Evolutionary conservation across 176 grass and related monocot genomes (phyloP), one percentile per base, ranked within the genome.

Genomic region (Elymus sibiricus): DNA sequence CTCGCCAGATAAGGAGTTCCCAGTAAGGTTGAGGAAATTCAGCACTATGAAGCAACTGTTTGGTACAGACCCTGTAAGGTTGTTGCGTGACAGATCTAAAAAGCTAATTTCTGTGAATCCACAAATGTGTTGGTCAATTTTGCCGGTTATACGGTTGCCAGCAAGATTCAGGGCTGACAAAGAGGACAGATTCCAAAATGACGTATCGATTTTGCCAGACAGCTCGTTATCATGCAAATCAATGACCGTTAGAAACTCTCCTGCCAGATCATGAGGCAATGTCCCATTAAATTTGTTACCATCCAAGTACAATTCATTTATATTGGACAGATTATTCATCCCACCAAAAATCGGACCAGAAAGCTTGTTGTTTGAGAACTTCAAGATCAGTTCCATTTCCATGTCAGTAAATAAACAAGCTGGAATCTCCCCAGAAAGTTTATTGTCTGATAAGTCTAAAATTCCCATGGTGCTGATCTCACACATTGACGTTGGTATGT

Each of bases 61-160:
- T 53, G 89, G 89, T 65, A 74, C 12, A 24, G 62, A 5, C 53
- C 80, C 87, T 15, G 59, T 76, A 22, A 92, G 32, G 1, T 53
- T 71, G 21, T 92, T 92, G 14, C 65, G 1, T 31, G 89, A 90
- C 2, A 90, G 53, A 32, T 90, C 89, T 9, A 90, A 38, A 5
- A 78, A 0, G 0, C 0, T 0, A 6, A 90, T 0, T 0, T 1
- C 2, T 1, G 34, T 25, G 2, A 55, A 9, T 12, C 28, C 84
- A 11, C 85, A 91, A 22, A 84, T n/a, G 0, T 26, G 10, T 13
- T 27, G 77, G 24, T 26, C 40, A 74, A 91, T 74, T 39, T 70
- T 14, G 1, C 83, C 70, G 0, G 61, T 59, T 25, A 86, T 82
- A 22, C 3, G 16, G 19, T 90, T 82, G 6, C 73, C 24, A 29